Percentiles rank a stretch among this genome's conserved stretches.
Conservation (phyloP, 306 rosid species). For the Ormosia semicastrata region DNA sequence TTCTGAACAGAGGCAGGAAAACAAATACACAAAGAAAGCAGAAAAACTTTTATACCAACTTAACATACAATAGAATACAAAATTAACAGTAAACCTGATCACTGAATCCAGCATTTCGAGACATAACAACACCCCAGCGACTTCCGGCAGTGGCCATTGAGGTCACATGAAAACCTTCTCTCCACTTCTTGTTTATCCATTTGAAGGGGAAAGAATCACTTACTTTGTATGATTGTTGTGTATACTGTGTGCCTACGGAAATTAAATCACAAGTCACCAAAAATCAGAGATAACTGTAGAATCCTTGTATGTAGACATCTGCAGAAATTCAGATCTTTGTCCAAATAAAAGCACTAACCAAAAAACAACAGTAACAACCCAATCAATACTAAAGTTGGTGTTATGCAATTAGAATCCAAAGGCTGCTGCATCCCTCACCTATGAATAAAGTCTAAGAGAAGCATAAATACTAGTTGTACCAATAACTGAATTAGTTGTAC, state of each 20-base stretch:
- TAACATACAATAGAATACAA: background rate
- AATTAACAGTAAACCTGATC: slow-evolving; percentile 66
- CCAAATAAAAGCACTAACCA: background rate
- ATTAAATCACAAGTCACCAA: background rate
- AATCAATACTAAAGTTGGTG: background rate
- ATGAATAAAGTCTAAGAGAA: background rate
- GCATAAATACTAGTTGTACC: background rate
- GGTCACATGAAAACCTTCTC: slow-evolving; percentile 95
- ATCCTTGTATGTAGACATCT: background rate
- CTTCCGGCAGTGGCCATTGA: slow-evolving; percentile 98
- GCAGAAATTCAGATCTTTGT: background rate
- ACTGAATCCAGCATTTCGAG: slow-evolving; percentile 92
- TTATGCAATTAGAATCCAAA: background rate
- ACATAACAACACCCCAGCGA: slow-evolving; percentile 98
- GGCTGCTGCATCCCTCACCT: background rate
- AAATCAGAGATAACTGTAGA: background rate
- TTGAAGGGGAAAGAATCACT: slow-evolving; percentile 98
- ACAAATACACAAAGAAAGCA: background rate
- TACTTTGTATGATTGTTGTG: slow-evolving; percentile 98
- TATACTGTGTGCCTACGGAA: slow-evolving; percentile 73
- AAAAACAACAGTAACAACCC: background rate
- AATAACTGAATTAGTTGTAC: background rate
- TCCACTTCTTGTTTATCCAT: slow-evolving; percentile 98
- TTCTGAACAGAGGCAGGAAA: background rate
- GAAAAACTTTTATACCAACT: background rate